phyloP scores from a whole-genome alignment of 1,284 basidiomycete genomes.

The Leucocoprinus gongylophorus region DNA sequence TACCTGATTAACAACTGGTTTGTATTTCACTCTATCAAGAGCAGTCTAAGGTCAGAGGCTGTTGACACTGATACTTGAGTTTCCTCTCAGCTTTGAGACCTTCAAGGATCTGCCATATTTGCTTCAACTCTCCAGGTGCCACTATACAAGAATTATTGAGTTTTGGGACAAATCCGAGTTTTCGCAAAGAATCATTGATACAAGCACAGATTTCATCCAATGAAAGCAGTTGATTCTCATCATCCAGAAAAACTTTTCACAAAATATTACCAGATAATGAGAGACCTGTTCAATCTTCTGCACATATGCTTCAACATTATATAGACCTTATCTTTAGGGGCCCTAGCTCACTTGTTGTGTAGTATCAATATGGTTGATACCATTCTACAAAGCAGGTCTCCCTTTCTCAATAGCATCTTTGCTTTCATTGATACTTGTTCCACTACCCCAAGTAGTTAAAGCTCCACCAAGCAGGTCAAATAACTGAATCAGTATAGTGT shows the following conservation, averaged over 20 bases:
- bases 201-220: slow-evolving; percentile 23
- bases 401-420: slow-evolving; percentile 32
- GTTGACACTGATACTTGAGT: slow-evolving; percentile 47
- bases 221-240: slow-evolving; percentile 13
- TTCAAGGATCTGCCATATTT: slow-evolving; percentile 29
- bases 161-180: slow-evolving; percentile 37
- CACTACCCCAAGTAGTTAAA: slow-evolving; percentile 34
- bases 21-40: slow-evolving; percentile 35
- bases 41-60: slow-evolving; percentile 53
- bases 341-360: slow-evolving; percentile 26
- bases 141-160: slow-evolving; percentile 35
- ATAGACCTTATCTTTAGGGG: slow-evolving; percentile 28
- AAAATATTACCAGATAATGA: background rate
- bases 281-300: background rate
- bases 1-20: slow-evolving; percentile 51
- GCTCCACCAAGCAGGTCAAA: slow-evolving; percentile 26
- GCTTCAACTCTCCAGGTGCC: slow-evolving; percentile 24
- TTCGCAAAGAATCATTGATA: slow-evolving; percentile 29
- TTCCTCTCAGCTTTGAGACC: slow-evolving; percentile 32
- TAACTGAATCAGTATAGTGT: slow-evolving; percentile 15
- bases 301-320: slow-evolving; percentile 31
- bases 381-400: slow-evolving; percentile 29
- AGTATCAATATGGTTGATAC: slow-evolving; percentile 39
- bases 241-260: slow-evolving; percentile 2
- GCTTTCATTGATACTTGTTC: slow-evolving; percentile 25